These are phyloP conservation scores for Apophysomyces trapeziformis DNA, from an alignment of 371 early-diverging fungal genomes.

Conservation along the genomic window DNA sequence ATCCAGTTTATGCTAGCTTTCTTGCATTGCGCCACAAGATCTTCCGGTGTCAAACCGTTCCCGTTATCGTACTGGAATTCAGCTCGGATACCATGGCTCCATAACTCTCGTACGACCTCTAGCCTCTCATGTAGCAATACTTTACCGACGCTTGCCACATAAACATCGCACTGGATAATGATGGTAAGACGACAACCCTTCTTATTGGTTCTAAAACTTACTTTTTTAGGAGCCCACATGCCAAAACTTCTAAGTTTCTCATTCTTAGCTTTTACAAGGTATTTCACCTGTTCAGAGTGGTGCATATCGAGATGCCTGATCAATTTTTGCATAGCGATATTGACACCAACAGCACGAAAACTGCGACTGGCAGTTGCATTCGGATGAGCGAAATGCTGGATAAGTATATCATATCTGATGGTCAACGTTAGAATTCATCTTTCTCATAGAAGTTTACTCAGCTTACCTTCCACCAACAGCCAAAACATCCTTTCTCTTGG, in stretches of 20 bases:
- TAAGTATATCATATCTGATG: constrained; percentile 70
- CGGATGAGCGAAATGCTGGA: constrained; percentile 53
- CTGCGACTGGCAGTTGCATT: constrained; percentile 52
- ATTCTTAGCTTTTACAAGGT: constrained; percentile 54
- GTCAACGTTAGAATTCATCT: background rate
- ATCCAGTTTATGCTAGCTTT: constrained; percentile 82
- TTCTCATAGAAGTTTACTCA: background rate
- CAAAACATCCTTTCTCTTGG: constrained; percentile 72
- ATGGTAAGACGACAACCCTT: background rate
- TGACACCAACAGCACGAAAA: constrained; percentile 76
- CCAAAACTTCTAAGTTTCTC: constrained; percentile 67
- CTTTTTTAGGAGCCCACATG: constrained; percentile 62
- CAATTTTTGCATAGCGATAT: constrained; percentile 79
- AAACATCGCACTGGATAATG: constrained; percentile 68
- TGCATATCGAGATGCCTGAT: constrained; percentile 71
- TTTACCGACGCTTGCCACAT: constrained; percentile 82
- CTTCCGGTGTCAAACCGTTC: constrained; percentile 67
- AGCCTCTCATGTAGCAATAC: constrained; percentile 71
- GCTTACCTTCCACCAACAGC: constrained; percentile 79
- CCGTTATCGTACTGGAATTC: constrained; percentile 80
- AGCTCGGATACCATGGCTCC: constrained; percentile 74
- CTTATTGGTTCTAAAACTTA: constrained; percentile 8
- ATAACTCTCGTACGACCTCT: constrained; percentile 73
- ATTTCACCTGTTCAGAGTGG: constrained; percentile 66
- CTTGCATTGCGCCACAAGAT: constrained; percentile 63